phyloP scores from a whole-genome alignment of 75 land plant species.

The Azolla pinnata region DNA sequence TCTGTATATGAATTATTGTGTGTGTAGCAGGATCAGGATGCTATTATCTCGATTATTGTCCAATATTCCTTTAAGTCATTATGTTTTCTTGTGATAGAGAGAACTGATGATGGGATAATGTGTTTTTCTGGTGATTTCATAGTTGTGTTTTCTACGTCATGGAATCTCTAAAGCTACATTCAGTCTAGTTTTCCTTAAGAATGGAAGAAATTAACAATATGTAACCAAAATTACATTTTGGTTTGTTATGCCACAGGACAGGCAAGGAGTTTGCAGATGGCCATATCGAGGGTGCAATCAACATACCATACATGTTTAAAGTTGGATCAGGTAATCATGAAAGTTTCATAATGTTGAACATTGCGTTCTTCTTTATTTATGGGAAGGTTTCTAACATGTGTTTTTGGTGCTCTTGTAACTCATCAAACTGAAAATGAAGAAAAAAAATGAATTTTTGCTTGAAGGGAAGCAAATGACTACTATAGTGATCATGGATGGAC shows the following conservation, averaged over 20 bases:
- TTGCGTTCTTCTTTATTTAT: too few species aligned
- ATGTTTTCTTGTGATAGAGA: too few species aligned
- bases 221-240: neutral
- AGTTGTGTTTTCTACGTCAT: too few species aligned
- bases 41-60: too few species aligned
- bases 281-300: constrained; percentile 63
- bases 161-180: too few species aligned
- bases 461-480: too few species aligned
- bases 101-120: too few species aligned
- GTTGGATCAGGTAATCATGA: constrained; percentile 47
- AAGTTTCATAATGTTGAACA: neutral
- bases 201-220: neutral
- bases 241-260: constrained; percentile 34
- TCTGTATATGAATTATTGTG: too few species aligned
- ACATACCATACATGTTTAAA: constrained; percentile 77
- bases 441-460: neutral
- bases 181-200: neutral
- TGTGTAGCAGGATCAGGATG: too few species aligned
- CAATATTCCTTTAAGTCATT: too few species aligned
- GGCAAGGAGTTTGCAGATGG: constrained; percentile 76
- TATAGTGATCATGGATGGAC: too few species aligned
- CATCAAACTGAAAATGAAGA: neutral
- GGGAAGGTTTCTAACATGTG: neutral
- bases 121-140: too few species aligned
- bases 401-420: neutral